Evolutionary conservation across 2,329 filamentous ascomycete genomes (phyloP).

Genomic region (Fusarium fujikuroi): DNA sequence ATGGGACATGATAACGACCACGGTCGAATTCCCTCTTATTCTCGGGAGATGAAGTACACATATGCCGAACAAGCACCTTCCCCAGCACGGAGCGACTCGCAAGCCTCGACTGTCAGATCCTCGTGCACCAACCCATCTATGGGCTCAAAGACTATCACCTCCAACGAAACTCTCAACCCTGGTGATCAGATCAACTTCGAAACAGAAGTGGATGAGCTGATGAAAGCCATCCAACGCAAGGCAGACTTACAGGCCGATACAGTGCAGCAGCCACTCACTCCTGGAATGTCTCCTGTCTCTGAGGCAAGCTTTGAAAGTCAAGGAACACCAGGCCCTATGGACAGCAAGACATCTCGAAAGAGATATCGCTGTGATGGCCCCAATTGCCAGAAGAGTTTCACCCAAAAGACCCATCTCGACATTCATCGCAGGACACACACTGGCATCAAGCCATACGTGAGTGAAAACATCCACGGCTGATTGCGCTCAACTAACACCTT

Average conservation of each 20-base stretch:
- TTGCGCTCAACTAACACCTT: slow-evolving; percentile 37
- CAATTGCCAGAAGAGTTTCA: slow-evolving; percentile 83
- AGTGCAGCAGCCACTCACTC: slow-evolving; percentile 43
- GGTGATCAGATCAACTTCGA: slow-evolving; percentile 71
- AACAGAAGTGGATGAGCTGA: slow-evolving; percentile 87
- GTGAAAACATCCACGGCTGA: slow-evolving; percentile 48
- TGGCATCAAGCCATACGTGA: slow-evolving; percentile 88
- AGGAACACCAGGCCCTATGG: slow-evolving; percentile 36
- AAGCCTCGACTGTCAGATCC: slow-evolving; percentile 43
- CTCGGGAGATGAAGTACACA: slow-evolving; percentile 43
- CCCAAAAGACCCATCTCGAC: slow-evolving; percentile 91
- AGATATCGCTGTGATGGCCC: slow-evolving; percentile 78
- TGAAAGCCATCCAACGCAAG: slow-evolving; percentile 86
- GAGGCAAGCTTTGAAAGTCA: slow-evolving; percentile 37
- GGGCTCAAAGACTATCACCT: slow-evolving; percentile 55
- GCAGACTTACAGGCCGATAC: slow-evolving; percentile 51
- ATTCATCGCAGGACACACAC: slow-evolving; percentile 91
- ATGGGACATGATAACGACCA: slow-evolving; percentile 39
- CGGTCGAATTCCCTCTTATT: slow-evolving; percentile 39
- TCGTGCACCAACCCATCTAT: slow-evolving; percentile 43
- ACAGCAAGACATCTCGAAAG: slow-evolving; percentile 57
- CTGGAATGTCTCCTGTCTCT: slow-evolving; percentile 41
- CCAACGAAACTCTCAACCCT: slow-evolving; percentile 59
- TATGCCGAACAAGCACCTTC: slow-evolving; percentile 50
- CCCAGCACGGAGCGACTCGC: slow-evolving; percentile 49